Base-by-base conservation (phyloP, 2,329 filamentous ascomycete genomes). In the Fusarium drepaniforme region DNA sequence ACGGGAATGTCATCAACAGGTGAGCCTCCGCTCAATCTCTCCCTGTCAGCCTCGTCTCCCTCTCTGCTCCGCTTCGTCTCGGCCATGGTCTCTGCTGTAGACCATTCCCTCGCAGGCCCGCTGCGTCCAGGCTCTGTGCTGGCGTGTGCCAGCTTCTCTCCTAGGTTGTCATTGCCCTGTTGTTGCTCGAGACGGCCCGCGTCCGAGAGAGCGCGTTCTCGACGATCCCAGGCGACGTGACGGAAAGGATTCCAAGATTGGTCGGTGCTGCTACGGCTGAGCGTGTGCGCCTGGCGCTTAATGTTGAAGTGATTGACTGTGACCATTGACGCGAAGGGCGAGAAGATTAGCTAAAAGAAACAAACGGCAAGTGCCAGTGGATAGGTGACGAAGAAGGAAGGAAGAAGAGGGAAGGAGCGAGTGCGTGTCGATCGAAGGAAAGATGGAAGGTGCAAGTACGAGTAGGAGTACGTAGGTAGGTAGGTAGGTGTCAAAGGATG, bases 231-330 rank as follows among this genome's bases (percentile, higher is more conserved):
- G 25, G 79, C 72, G n/a, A 85, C 80, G 67, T 85, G 85, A 11
- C 84, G 82, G 63, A 88, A 88, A 9, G 84, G 85, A 35, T 87
- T 88, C 82, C 83, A 86, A 25, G 79, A 76, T 25, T 84, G 81
- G 66, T 84, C 82, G 60, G 79, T 73, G 64, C 81, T 81, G 40
- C 83, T 79, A 66, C 86, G 84, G 61, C 85, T 85, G 51, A 86
- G 77, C 25, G 73, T 81, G 69, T 86, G 85, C 68, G 87, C 87
- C 67, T 82, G 80, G 69, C 84, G 83, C 81, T 85, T 88, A 72
- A 85, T 83, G 63, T 80, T 81, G 75, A 83, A 85, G 49, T 83
- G 80, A 74, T 88, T 88, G 82, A 87, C 87, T 88, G 46, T 59
- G 9, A 56, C 58, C 58, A 63, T 67, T 51, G 33, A 21, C 37